Conservation (phyloP, 306 rosid genomes). For the Vigna radiata region DNA sequence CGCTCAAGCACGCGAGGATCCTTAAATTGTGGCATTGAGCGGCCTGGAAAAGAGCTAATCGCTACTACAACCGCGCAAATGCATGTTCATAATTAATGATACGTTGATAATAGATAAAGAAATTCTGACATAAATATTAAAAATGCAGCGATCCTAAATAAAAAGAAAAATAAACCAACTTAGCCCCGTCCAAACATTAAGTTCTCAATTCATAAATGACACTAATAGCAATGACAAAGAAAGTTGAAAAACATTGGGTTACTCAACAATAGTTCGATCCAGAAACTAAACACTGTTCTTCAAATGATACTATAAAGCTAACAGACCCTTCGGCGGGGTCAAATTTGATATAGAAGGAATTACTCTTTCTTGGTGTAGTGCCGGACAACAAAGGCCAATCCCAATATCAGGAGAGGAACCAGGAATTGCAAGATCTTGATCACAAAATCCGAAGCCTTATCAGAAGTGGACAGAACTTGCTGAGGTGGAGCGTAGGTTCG, state of each 20-base stretch:
- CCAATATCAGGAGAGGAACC: slow-evolving; percentile 92
- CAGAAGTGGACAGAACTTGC: slow-evolving; percentile 62
- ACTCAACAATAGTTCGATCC: slow-evolving; percentile 41
- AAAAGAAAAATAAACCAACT: slow-evolving; percentile 30
- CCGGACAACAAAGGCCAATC: slow-evolving; percentile 82
- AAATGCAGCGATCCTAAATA: slow-evolving; percentile 24
- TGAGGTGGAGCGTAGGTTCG: slow-evolving; percentile 63
- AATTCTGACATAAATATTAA: background rate
- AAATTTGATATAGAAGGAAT: slow-evolving; percentile 13
- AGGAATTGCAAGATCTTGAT: slow-evolving; percentile 86
- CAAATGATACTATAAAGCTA: slow-evolving; percentile 41
- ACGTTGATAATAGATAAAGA: background rate
- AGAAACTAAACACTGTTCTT: slow-evolving; percentile 48
- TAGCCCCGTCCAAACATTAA: slow-evolving; percentile 16
- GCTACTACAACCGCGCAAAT: background rate
- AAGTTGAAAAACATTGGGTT: slow-evolving; percentile 37
- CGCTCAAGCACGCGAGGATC: background rate
- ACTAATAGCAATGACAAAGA: slow-evolving; percentile 32
- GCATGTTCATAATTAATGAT: too few relatives aligned
- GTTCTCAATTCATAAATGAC: slow-evolving; percentile 39
- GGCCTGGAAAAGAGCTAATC: background rate
- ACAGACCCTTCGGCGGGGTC: slow-evolving; percentile 40
- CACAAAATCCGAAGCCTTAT: slow-evolving; percentile 79
- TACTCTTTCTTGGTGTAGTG: slow-evolving; percentile 92
- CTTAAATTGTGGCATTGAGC: background rate